Evolutionary conservation across 2,329 filamentous ascomycete species (phyloP).

Genomic region (Stagonosporopsis cucurbitacearum): DNA sequence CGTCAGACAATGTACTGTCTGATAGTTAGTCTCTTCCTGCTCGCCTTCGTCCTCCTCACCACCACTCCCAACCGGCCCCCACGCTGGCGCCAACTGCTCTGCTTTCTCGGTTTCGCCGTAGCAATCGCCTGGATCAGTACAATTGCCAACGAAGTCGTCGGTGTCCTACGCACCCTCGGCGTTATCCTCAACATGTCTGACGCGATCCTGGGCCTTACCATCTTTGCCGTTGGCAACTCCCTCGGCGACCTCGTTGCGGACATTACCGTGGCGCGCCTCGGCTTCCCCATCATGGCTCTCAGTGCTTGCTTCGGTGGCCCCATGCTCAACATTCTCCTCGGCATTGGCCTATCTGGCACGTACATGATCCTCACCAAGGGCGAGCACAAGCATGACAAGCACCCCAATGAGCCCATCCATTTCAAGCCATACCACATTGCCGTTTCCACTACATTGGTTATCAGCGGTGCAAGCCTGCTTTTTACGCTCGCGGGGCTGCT

Average conservation of each 20-base stretch:
- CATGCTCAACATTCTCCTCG: constrained; percentile 95
- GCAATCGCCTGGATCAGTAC: constrained; percentile 96
- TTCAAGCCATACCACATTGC: constrained; percentile 83
- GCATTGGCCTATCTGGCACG: constrained; percentile 87
- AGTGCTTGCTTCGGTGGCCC: constrained; percentile 98
- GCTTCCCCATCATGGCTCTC: constrained; percentile 94
- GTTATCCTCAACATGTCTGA: constrained; percentile 93
- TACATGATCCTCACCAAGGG: constrained; percentile 82
- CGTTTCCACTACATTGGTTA: constrained; percentile 82
- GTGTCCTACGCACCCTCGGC: constrained; percentile 89
- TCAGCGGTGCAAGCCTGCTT: constrained; percentile 84
- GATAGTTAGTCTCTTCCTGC: constrained; percentile 66
- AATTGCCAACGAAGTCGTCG: constrained; percentile 94
- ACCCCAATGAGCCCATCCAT: constrained; percentile 68
- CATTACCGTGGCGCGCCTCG: constrained; percentile 89
- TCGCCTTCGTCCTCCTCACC: constrained; percentile 70
- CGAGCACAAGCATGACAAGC: constrained; percentile 68
- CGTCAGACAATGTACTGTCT: constrained; percentile 53
- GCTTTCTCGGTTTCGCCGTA: constrained; percentile 88
- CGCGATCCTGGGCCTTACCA: constrained; percentile 89
- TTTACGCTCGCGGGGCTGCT: constrained; percentile 80
- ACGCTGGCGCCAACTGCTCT: constrained; percentile 77
- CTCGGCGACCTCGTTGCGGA: constrained; percentile 93
- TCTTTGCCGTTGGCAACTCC: constrained; percentile 96
- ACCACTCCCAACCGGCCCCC: constrained; percentile 73